Evolutionary conservation across 1,284 basidiomycete species (phyloP), one percentile per base, ranked within the genome.

Genomic region (Ceratobasidium sp.): DNA sequence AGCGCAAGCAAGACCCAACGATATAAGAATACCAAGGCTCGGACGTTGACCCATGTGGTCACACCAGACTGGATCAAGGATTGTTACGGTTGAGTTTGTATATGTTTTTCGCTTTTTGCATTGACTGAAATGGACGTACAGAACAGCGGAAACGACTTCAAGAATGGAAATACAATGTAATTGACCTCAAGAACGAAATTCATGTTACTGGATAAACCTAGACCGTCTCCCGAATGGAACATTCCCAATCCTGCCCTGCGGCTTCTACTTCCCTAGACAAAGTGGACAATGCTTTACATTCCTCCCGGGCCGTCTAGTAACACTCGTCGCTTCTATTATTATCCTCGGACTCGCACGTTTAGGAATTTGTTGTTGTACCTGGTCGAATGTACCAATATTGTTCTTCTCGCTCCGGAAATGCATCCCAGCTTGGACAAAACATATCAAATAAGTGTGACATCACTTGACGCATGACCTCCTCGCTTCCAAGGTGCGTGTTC

Each of bases 21-120:
- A 51, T 62, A 71, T 37, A 64, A 78, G 32, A 77, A 56, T 34
- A 56, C 51, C 19, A 68, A 73, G 56, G 56, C 51, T 37, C 67
- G 69, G 25, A 79, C 46, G 19, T 44, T 46, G 22, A 49, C 74
- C 11, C 76, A 79, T 51, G 70, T 79, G n/a, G 78, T 79, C 52
- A 79, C 52, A 25, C 78, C 78, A 32, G 77, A 76, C 25, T 79
- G 78, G 78, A 22, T 79, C 34, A 64, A 57, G 13, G 78, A 79
- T 34, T 73, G 73, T 52, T 70, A 70, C 25, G 68, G 68, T 59
- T 29, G 40, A 52, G 44, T 32, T 29, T 40, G 37, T 40, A 25
- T 34, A 37, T 25, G 51, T 15, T 69, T 40, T 40, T 19, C n/a
- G 46, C 25, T 9, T 51, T n/a, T 2, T 15, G 7, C 19, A 54